phyloP scores from a whole-genome alignment of 1,284 basidiomycete genomes.

The Fomitiporia mediterranea region DNA sequence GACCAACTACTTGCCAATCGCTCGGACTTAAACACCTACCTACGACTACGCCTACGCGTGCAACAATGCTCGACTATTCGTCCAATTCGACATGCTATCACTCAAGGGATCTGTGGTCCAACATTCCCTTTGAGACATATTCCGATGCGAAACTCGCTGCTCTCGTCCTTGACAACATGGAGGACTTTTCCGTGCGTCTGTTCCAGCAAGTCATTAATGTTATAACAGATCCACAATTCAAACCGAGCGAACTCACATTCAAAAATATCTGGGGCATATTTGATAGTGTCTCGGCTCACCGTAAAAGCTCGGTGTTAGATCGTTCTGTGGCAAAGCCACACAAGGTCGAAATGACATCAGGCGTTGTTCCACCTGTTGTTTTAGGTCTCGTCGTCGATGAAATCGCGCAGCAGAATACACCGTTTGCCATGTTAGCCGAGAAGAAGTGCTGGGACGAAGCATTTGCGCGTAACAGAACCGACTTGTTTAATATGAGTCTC shows the following conservation, averaged over 20 bases:
- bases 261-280: background rate
- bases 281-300: background rate
- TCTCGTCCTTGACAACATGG: background rate
- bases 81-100: no score
- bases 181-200: background rate
- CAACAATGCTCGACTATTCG: no score
- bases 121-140: no score
- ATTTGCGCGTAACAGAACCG: background rate
- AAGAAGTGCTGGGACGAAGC: background rate
- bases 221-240: background rate
- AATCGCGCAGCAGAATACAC: background rate
- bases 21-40: no score
- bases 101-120: no score
- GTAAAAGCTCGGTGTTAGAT: background rate
- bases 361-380: constrained; percentile 1
- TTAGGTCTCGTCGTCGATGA: background rate
- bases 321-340: background rate
- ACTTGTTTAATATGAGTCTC: constrained; percentile 1
- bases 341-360: background rate
- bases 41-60: no score
- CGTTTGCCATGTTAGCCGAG: background rate
- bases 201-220: background rate
- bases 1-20: no score
- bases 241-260: background rate
- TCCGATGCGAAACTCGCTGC: background rate